Percentiles rank a stretch among this genome's conserved stretches.
These are phyloP conservation scores for Geoglossum cookeanum DNA, from an alignment of 2,329 filamentous ascomycete species.

Conservation along the genomic window DNA sequence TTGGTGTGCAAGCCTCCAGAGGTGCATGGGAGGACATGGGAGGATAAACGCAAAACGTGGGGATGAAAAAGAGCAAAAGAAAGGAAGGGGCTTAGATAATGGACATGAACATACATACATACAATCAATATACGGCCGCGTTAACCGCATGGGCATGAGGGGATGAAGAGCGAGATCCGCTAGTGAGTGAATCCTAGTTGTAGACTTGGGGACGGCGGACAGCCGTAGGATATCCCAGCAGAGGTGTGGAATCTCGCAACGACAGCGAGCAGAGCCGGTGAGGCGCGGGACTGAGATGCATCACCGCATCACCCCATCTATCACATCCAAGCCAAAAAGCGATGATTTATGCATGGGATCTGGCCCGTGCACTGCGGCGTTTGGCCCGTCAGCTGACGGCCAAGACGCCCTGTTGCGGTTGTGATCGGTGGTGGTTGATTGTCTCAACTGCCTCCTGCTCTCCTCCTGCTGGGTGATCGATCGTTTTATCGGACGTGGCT, in stretches of 20 bases:
- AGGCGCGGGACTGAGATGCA: not conserved
- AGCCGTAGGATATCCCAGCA: too few species aligned
- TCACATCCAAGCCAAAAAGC: not conserved
- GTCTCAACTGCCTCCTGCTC: not conserved
- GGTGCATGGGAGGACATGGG: not conserved
- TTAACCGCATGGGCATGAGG: not conserved
- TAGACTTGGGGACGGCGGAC: too few species aligned
- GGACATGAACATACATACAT: too few species aligned
- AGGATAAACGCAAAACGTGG: not conserved
- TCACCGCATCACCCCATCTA: not conserved
- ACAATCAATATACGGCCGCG: not conserved
- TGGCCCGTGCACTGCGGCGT: not conserved
- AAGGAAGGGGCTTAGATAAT: not conserved
- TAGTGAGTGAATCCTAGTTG: not conserved
- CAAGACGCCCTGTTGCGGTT: not conserved
- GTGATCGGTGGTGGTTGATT: not conserved
- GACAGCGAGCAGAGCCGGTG: not conserved
- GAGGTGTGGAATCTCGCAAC: not conserved
- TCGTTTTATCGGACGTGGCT: not conserved
- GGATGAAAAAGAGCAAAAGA: not conserved
- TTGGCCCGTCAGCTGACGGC: not conserved
- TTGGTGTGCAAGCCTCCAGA: not conserved
- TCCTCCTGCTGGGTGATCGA: not conserved
- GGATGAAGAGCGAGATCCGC: not conserved
- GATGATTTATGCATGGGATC: not conserved